phyloP scores from a whole-genome alignment of 306 rosid species.

The Crotalaria pallida region DNA sequence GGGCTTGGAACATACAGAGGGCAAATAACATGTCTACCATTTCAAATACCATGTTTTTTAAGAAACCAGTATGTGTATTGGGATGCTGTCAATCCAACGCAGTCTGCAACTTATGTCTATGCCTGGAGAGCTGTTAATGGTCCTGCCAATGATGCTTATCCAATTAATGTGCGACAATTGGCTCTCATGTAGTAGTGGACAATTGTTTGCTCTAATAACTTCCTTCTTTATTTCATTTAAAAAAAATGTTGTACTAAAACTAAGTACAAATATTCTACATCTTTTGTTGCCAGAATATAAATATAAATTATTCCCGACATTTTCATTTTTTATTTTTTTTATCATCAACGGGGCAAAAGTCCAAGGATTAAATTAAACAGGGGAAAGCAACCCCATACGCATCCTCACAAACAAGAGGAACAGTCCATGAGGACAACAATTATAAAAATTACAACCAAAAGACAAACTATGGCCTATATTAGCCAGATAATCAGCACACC shows the following conservation, averaged over 20 bases:
- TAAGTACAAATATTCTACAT: background rate
- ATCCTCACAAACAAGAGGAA: no score
- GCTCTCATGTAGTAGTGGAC: slow-evolving; percentile 32
- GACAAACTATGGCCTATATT: no score
- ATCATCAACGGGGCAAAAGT: background rate
- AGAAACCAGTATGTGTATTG: slow-evolving; percentile 54
- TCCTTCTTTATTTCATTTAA: background rate
- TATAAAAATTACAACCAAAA: no score
- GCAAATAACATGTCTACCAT: slow-evolving; percentile 64
- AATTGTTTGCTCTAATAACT: background rate
- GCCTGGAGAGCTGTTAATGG: slow-evolving; percentile 67
- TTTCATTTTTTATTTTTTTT: background rate
- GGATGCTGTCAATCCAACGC: slow-evolving; percentile 88
- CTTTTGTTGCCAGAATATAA: background rate
- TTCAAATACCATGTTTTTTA: slow-evolving; percentile 39
- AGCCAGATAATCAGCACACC: no score
- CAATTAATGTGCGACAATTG: slow-evolving; percentile 70
- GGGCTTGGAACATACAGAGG: slow-evolving; percentile 56
- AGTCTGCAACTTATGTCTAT: slow-evolving; percentile 49
- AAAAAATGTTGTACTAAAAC: background rate
- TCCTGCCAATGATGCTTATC: slow-evolving; percentile 45
- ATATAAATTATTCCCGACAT: background rate
- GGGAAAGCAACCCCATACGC: no score
- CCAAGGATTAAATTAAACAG: no score
- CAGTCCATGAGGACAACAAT: no score